Percentiles rank a stretch among this genome's conserved stretches.
Evolutionary conservation across 2,329 filamentous ascomycete genomes (phyloP).

Genomic region (Penicillium sp.): DNA sequence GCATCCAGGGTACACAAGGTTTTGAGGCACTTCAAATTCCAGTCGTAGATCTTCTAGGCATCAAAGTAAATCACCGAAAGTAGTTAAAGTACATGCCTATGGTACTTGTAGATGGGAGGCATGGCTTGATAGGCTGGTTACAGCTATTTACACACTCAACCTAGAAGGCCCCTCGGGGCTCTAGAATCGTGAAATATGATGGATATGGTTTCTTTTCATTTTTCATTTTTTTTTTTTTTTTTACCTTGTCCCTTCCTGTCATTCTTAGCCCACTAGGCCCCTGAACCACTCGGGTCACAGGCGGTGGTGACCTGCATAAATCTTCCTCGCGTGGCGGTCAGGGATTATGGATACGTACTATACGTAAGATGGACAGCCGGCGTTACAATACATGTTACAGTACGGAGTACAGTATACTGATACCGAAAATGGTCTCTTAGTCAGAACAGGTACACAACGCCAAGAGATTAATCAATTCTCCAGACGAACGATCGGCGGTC

Average conservation of each 20-base stretch:
- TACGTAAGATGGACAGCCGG: background rate
- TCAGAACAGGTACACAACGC: background rate
- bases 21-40: background rate
- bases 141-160: background rate
- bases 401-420: background rate
- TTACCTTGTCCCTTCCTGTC: background rate
- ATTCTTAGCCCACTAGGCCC: background rate
- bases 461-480: conserved; percentile 9
- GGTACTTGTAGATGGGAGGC: background rate
- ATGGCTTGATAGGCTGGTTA: background rate
- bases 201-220: background rate
- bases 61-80: background rate
- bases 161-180: background rate
- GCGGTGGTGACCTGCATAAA: conserved; percentile 18
- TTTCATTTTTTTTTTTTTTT: background rate
- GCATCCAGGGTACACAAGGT: background rate
- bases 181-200: background rate
- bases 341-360: conserved; percentile 24
- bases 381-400: conserved; percentile 7
- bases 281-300: conserved; percentile 1
- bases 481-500: conserved; percentile 3
- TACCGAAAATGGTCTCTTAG: background rate
- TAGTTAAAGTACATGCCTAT: background rate
- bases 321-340: conserved; percentile 34
- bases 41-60: background rate